These are phyloP conservation scores for Zygotorulaspora chibaensis DNA, from an alignment of 805 yeast genomes.

Conservation along the genomic window DNA sequence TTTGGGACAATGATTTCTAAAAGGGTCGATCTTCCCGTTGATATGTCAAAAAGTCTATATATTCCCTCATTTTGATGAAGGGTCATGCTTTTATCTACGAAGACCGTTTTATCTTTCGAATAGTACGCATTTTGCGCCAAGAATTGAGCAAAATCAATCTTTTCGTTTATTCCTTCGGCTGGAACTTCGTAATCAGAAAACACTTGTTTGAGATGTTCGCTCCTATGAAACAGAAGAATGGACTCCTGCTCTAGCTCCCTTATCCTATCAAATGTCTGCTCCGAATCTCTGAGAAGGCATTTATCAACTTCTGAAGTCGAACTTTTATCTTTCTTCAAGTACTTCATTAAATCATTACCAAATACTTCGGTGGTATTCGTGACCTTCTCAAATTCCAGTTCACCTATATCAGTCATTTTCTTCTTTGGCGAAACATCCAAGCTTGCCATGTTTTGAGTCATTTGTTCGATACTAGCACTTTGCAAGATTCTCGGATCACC, in stretches of 20 bases:
- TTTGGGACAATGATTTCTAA: slow-evolving; percentile 9
- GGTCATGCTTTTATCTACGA: slow-evolving; percentile 12
- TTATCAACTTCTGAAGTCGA: not conserved
- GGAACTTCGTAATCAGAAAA: slow-evolving; percentile 29
- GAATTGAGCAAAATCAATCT: slow-evolving; percentile 18
- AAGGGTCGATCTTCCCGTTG: slow-evolving; percentile 5
- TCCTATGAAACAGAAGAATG: slow-evolving; percentile 18
- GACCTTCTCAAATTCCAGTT: slow-evolving; percentile 32
- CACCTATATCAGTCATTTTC: slow-evolving; percentile 24
- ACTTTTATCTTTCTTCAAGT: slow-evolving; percentile 18
- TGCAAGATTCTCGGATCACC: slow-evolving; percentile 10
- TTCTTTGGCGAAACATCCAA: slow-evolving; percentile 8
- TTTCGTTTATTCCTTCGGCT: slow-evolving; percentile 14
- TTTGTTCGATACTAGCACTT: slow-evolving; percentile 15
- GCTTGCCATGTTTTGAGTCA: slow-evolving; percentile 10
- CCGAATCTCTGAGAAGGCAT: not conserved
- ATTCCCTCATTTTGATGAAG: slow-evolving; percentile 10
- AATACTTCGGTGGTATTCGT: slow-evolving; percentile 31
- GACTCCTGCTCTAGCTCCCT: slow-evolving; percentile 27
- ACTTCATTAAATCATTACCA: slow-evolving; percentile 28
- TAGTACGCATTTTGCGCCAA: slow-evolving; percentile 16
- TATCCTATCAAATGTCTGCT: slow-evolving; percentile 8
- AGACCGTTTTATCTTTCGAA: slow-evolving; percentile 11
- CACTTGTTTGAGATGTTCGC: slow-evolving; percentile 21
- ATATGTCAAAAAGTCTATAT: slow-evolving; percentile 9